Base-by-base conservation (phyloP, 192 early-diverging fungal species). In the Coemansia sp. region DNA sequence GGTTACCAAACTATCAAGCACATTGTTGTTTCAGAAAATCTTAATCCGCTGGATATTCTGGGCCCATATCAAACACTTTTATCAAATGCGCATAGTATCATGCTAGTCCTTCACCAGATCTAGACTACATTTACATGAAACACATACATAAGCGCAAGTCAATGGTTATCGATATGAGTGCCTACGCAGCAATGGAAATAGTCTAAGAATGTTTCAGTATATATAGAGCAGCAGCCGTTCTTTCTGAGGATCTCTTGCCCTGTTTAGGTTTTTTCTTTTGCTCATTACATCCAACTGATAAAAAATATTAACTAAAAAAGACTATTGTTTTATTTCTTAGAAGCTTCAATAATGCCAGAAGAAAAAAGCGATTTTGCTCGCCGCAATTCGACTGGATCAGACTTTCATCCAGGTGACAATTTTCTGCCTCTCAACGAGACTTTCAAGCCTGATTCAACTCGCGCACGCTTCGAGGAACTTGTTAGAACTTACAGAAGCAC, bases 401-500 rank as follows among this genome's bases (percentile, higher is more conserved):
- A 79, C 32, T 60, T 79, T 18, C 68, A 59, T n/a, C 70, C 70
- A 6, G 71, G 76, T 47, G 64, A 64, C 9, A 50, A 50, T 5
- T 70, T 70, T 55, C 52, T 21, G 12, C 67, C 76, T 0, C 54
- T 79, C 52, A 32, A 5, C 41, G 76, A 79, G 32, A 28, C 62
- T 14, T 79, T 60, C 56, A 79, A 79, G 64, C 60, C 67, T 19
- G 48, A 28, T 19, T 79, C 76, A 1, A 79, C 76, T 2, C 67
- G 76, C 1, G 76, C 76, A 18, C 76, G 71, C 28, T 79, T 79
- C 27, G 76, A 79, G 23, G 76, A 79, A 71, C 76, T 79, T 9
- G 71, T 58, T 57, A 58, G 32, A 38, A 73, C 70, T n/a, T 79
- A 79, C 54, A 70, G 76, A 63, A 66, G 26, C 34, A 53, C 71